Evolutionary conservation across 169 alveolate species (phyloP).

Genomic region (Fabrea salina): DNA sequence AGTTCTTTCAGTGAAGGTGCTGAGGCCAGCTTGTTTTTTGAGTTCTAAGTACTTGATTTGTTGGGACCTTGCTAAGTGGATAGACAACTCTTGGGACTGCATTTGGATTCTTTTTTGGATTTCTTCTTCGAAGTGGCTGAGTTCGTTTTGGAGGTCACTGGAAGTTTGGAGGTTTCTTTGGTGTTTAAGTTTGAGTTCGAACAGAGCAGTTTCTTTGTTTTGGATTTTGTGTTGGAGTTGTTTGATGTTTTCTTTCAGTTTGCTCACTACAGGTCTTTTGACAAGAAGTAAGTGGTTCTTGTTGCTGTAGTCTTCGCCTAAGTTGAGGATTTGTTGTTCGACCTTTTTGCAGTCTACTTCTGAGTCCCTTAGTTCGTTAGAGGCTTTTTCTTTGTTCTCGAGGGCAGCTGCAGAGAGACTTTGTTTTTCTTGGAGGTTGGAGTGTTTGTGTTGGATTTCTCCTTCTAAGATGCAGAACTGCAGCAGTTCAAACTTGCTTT

Average conservation of each 20-base stretch:
- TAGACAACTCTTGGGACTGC: background rate
- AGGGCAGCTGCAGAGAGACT: background rate
- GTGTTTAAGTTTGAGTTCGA: background rate
- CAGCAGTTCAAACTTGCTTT: constrained; percentile 19
- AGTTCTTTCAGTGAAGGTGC: background rate
- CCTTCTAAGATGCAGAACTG: constrained; percentile 20
- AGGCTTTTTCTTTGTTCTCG: background rate
- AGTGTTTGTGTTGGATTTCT: background rate
- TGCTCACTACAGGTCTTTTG: background rate
- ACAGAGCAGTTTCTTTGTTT: background rate
- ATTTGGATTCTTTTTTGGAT: background rate
- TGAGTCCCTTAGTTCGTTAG: background rate
- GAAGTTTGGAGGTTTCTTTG: background rate
- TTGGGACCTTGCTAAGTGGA: background rate
- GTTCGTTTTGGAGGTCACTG: background rate
- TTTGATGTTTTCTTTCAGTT: background rate
- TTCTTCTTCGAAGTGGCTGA: constrained; percentile 20
- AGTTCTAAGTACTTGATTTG: background rate
- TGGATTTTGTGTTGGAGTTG: background rate
- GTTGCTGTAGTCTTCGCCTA: constrained; percentile 12
- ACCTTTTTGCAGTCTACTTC: background rate
- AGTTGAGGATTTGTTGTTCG: background rate
- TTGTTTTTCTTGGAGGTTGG: background rate
- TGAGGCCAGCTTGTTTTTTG: background rate
- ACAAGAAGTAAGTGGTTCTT: background rate